Percentiles rank a stretch among this genome's conserved stretches.
Evolutionary conservation across 2,329 filamentous ascomycete species (phyloP).

Genomic region (Alternaria atra): DNA sequence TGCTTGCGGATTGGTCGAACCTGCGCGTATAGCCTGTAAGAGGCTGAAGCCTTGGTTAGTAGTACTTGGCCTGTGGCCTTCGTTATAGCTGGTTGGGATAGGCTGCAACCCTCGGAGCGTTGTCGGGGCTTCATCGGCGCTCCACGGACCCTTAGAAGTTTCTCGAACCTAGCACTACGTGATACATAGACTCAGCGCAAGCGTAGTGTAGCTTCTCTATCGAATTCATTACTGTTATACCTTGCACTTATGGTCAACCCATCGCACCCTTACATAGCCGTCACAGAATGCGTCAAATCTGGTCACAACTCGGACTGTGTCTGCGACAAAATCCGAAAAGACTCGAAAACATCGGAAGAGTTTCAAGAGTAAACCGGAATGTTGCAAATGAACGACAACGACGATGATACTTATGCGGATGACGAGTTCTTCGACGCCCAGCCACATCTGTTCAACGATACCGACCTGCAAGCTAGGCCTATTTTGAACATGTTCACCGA

Average conservation of each 20-base stretch:
- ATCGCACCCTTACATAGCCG: too few species aligned
- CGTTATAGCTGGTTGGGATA: too few species aligned
- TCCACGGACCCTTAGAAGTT: too few species aligned
- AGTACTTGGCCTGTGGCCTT: too few species aligned
- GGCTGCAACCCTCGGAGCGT: too few species aligned
- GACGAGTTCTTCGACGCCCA: slow-evolving; percentile 3
- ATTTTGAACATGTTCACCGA: slow-evolving; percentile 11
- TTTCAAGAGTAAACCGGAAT: not conserved
- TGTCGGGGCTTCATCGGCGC: too few species aligned
- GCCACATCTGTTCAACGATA: not conserved
- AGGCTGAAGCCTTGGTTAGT: too few species aligned
- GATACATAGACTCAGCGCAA: too few species aligned
- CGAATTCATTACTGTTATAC: too few species aligned
- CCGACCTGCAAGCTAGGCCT: not conserved
- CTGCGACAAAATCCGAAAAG: not conserved
- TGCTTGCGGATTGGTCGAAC: slow-evolving; percentile 14
- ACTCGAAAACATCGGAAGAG: not conserved
- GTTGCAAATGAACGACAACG: not conserved
- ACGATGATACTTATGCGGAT: not conserved
- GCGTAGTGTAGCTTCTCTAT: too few species aligned
- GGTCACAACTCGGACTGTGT: not conserved
- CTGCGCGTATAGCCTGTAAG: slow-evolving; percentile 15
- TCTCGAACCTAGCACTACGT: too few species aligned
- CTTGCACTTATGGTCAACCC: too few species aligned
- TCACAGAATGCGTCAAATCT: slow-evolving; percentile 17